These are phyloP conservation scores for Penicillium dipodomyicola DNA, from an alignment of 495 filamentous ascomycete species.

Conservation along the genomic window DNA sequence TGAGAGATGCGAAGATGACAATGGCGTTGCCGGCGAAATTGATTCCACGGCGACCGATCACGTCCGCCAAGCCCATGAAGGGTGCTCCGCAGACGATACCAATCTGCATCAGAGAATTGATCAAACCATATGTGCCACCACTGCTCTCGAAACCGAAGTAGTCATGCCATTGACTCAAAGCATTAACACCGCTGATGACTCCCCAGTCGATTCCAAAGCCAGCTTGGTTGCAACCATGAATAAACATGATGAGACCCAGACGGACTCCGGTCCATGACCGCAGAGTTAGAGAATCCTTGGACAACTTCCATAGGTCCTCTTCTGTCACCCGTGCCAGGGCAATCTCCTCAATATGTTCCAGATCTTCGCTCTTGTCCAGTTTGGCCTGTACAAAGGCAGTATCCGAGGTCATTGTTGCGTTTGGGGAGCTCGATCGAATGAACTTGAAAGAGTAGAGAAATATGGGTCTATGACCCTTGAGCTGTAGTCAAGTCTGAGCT, in stretches of 20 bases:
- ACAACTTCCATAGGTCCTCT: conserved; percentile 37
- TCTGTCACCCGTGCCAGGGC: conserved; percentile 39
- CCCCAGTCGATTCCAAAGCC: conserved; percentile 46
- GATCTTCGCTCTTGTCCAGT: conserved; percentile 15
- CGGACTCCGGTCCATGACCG: conserved; percentile 37
- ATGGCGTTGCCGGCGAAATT: conserved; percentile 41
- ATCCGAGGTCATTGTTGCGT: conserved; percentile 3
- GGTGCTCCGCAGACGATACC: conserved; percentile 38
- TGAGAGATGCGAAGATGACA: conserved; percentile 37
- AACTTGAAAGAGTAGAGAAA: neutral
- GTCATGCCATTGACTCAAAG: conserved; percentile 31
- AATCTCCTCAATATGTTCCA: conserved; percentile 35
- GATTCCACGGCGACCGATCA: conserved; percentile 41
- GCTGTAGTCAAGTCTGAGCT: neutral
- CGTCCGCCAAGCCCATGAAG: conserved; percentile 37
- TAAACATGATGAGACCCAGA: conserved; percentile 37
- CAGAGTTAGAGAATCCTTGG: conserved; percentile 29
- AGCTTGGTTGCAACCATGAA: conserved; percentile 43
- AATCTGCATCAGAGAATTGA: conserved; percentile 43
- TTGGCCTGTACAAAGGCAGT: conserved; percentile 8
- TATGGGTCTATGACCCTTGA: neutral
- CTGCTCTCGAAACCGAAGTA: conserved; percentile 32
- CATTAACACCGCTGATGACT: conserved; percentile 41
- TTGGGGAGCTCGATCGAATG: neutral
- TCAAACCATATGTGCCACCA: conserved; percentile 32